Evolutionary conservation across 1,139 yeast species (phyloP).

Genomic region (Blastobotrys malaysiensis): DNA sequence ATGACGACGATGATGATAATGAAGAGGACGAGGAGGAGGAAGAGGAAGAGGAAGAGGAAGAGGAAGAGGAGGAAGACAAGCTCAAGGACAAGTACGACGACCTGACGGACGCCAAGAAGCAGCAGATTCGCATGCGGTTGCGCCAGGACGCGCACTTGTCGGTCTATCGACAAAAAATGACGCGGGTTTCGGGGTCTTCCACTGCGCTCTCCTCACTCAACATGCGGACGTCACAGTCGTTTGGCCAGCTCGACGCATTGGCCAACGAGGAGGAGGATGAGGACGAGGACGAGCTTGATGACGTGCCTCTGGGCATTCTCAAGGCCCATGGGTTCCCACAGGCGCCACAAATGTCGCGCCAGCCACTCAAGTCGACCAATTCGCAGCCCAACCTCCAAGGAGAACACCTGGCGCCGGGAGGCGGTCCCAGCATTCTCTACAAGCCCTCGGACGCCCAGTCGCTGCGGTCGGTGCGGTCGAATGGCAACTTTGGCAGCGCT

Average conservation of each 20-base stretch:
- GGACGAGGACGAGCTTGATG: conserved; percentile 37
- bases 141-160: conserved; percentile 39
- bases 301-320: conserved; percentile 38
- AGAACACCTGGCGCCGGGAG: conserved; percentile 4
- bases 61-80: conserved; percentile 15
- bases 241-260: conserved; percentile 12
- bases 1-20: conserved; percentile 10
- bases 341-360: conserved; percentile 9
- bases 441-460: conserved; percentile 9
- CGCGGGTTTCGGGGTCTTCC: conserved; percentile 35
- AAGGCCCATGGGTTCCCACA: conserved; percentile 39
- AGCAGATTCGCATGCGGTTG: conserved; percentile 30
- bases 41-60: conserved; percentile 18
- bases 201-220: conserved; percentile 19
- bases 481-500: conserved; percentile 7
- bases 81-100: conserved; percentile 24
- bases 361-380: conserved; percentile 16
- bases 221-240: conserved; percentile 12
- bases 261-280: conserved; percentile 16
- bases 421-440: conserved; percentile 12
- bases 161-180: conserved; percentile 40
- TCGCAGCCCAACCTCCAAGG: conserved; percentile 23
- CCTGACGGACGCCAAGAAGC: conserved; percentile 23
- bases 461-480: conserved; percentile 9
- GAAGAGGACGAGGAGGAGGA: conserved; percentile 16